Percentiles rank a stretch among this genome's conserved stretches.
phyloP scores from a whole-genome alignment of 140 eudicot genomes.

The Anethum foeniculum region DNA sequence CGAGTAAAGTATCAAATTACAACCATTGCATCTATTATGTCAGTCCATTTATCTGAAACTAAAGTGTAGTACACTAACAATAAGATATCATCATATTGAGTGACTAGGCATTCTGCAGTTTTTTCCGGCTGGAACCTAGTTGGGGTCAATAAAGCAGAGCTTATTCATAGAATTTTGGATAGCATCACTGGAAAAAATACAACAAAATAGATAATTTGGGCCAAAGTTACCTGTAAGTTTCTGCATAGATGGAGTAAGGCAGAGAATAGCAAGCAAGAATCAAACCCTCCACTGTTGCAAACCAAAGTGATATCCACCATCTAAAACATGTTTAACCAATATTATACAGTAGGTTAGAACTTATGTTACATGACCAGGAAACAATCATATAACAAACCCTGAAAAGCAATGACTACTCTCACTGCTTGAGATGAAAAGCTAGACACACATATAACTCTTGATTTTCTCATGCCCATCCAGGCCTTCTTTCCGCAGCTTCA shows the following conservation, averaged over 20 bases:
- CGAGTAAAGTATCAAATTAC: neutral
- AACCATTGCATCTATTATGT: neutral
- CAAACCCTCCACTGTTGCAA: conserved; percentile 77
- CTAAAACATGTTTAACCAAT: conserved; percentile 32
- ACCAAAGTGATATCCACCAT: conserved; percentile 95
- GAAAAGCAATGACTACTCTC: conserved; percentile 29
- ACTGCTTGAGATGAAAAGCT: conserved; percentile 38
- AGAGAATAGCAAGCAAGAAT: conserved; percentile 71
- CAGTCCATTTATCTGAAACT: neutral
- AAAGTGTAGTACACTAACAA: neutral
- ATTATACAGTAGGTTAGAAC: conserved; percentile 10
- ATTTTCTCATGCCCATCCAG: conserved; percentile 94
- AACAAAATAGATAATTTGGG: neutral
- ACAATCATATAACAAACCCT: neutral
- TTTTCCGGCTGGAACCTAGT: neutral
- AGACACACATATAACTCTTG: conserved; percentile 91
- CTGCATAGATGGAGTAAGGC: conserved; percentile 86
- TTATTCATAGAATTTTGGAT: neutral
- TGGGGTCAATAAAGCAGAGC: neutral
- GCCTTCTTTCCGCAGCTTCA: conserved; percentile 98
- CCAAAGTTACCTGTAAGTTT: conserved; percentile 57
- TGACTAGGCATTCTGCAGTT: neutral
- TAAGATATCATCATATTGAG: neutral
- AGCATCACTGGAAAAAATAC: neutral
- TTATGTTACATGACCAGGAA: neutral